A percentile compares a stretch with the other conserved stretches of the same genome.
phyloP scores from a whole-genome alignment of 1,139 yeast species.

The Yamadazyma buinensis region DNA sequence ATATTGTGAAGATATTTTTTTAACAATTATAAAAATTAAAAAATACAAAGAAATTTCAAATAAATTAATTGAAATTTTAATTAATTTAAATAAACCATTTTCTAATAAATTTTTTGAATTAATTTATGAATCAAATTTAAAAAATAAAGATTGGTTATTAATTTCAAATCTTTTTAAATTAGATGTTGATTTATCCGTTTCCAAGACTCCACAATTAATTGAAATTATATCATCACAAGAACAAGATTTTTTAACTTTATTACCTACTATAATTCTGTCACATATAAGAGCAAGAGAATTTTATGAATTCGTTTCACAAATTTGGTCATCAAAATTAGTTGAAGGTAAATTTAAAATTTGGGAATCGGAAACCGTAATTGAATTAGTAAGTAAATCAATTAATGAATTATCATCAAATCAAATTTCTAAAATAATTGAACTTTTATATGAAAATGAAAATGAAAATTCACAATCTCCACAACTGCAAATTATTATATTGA shows the following conservation, averaged over 20 bases:
- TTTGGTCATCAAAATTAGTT: slow-evolving; percentile 33
- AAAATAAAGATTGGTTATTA: slow-evolving; percentile 38
- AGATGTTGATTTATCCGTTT: slow-evolving; percentile 50
- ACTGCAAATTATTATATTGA: slow-evolving; percentile 14
- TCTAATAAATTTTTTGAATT: slow-evolving; percentile 42
- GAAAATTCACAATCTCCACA: too few species aligned
- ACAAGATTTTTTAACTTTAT: neutral
- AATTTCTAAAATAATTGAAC: slow-evolving; percentile 19
- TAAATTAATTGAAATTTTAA: slow-evolving; percentile 32
- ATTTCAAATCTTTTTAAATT: slow-evolving; percentile 41
- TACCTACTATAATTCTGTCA: slow-evolving; percentile 33
- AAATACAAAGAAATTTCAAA: slow-evolving; percentile 34
- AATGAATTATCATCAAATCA: slow-evolving; percentile 47
- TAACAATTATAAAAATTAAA: slow-evolving; percentile 24
- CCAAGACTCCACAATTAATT: slow-evolving; percentile 26
- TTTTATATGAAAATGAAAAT: too few species aligned
- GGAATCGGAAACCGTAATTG: slow-evolving; percentile 26
- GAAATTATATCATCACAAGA: neutral
- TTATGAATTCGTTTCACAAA: slow-evolving; percentile 37
- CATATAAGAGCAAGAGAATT: slow-evolving; percentile 60
- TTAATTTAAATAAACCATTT: slow-evolving; percentile 43
- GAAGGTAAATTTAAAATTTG: slow-evolving; percentile 15
- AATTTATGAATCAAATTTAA: slow-evolving; percentile 29
- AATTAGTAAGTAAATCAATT: slow-evolving; percentile 36
- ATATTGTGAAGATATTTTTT: slow-evolving; percentile 41